Evolutionary conservation across 345 rosid genomes (phyloP).

Genomic region (Bretschneidera sinensis): DNA sequence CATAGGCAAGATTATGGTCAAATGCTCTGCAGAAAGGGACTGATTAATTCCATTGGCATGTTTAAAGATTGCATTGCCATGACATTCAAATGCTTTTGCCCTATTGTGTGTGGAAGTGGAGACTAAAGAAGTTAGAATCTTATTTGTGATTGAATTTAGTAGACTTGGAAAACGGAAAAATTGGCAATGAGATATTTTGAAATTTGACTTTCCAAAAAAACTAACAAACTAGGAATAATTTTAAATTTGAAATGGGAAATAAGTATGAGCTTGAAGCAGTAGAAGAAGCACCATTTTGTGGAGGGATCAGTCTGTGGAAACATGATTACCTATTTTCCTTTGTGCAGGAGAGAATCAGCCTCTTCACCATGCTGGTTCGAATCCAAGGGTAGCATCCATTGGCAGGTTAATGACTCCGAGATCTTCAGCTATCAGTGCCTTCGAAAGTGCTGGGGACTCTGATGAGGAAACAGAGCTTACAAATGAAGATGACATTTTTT

Average conservation of each 20-base stretch:
- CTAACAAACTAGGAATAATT: background rate
- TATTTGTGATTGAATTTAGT: too few relatives aligned
- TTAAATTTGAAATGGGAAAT: background rate
- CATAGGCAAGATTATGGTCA: background rate
- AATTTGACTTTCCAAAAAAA: background rate
- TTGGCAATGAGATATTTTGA: background rate
- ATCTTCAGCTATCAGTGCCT: slow-evolving; percentile 32
- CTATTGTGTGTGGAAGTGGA: too few relatives aligned
- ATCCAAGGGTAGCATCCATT: slow-evolving; percentile 32
- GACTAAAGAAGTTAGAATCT: too few relatives aligned
- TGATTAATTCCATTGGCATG: background rate
- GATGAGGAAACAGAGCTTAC: slow-evolving; percentile 47
- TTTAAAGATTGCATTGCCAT: too few relatives aligned
- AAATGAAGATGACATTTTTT: slow-evolving; percentile 28
- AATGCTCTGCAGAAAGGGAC: background rate
- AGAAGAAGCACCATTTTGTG: background rate
- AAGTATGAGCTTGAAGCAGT: background rate
- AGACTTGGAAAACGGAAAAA: background rate
- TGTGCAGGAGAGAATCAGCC: slow-evolving; percentile 33
- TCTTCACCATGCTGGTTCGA: slow-evolving; percentile 28
- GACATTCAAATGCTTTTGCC: too few relatives aligned
- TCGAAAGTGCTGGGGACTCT: slow-evolving; percentile 35
- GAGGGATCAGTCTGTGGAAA: background rate
- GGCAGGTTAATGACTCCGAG: slow-evolving; percentile 38
- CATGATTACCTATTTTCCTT: background rate